Percentiles rank a stretch among this genome's conserved stretches.
Evolutionary conservation across 176 grass and related monocot genomes (phyloP).

Genomic region (Cenchrus americanus): DNA sequence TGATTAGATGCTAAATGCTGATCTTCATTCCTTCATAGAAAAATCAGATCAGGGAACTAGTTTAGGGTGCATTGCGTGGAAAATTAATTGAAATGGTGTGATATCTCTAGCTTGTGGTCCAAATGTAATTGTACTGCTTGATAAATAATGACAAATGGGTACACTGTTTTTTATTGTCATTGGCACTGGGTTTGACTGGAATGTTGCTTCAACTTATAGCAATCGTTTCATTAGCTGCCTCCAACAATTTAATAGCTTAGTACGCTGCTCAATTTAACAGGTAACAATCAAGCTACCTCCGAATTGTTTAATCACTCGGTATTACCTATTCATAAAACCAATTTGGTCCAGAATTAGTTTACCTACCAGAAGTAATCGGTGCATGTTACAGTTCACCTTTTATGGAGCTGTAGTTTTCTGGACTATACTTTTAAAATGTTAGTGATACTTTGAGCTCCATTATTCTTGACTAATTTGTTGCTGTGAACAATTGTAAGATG

Average conservation of each 20-base stretch:
- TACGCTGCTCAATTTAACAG: neutral
- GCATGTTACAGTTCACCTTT: neutral
- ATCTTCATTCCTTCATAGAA: slow-evolving; percentile 25
- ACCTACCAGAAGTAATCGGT: neutral
- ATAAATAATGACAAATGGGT: slow-evolving; percentile 6
- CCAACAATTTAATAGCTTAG: neutral
- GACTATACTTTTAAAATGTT: neutral
- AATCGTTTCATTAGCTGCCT: neutral
- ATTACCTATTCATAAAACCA: neutral
- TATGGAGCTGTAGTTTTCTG: neutral
- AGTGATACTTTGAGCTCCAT: neutral
- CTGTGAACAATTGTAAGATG: neutral
- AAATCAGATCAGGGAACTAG: slow-evolving; percentile 25
- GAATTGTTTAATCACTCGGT: neutral
- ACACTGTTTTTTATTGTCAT: neutral
- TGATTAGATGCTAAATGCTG: neutral
- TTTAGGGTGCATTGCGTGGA: neutral
- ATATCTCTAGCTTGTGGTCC: neutral
- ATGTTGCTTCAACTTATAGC: slow-evolving; percentile 10
- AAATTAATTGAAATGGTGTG: neutral
- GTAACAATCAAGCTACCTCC: neutral
- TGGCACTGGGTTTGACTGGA: neutral
- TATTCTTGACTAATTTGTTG: neutral
- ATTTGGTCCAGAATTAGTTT: neutral
- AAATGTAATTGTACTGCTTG: slow-evolving; percentile 5